A percentile compares a stretch with the other conserved stretches of the same genome.
These are phyloP conservation scores for Aureobasidium melanogenum DNA, from an alignment of 2,329 filamentous ascomycete species.

Conservation along the genomic window DNA sequence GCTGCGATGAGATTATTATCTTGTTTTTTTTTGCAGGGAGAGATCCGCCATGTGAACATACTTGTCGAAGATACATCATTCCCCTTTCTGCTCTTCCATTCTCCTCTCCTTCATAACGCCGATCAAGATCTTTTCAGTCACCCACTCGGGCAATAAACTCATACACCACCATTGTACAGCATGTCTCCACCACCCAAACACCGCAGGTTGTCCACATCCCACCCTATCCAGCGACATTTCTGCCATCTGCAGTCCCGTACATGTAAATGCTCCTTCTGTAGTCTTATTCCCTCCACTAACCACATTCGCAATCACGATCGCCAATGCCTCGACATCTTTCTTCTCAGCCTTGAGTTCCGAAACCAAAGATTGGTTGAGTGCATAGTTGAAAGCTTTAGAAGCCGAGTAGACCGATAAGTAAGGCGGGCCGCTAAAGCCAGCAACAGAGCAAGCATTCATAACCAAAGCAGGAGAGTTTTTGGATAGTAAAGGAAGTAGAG, in stretches of 20 bases:
- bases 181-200: slow-evolving; percentile 22
- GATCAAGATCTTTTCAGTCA: slow-evolving; percentile 10
- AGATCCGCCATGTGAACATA: too few relatives aligned
- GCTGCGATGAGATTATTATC: background rate
- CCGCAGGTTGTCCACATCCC: slow-evolving; percentile 17
- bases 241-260: slow-evolving; percentile 17
- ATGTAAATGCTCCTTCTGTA: slow-evolving; percentile 18
- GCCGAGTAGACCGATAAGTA: slow-evolving; percentile 38
- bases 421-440: slow-evolving; percentile 37
- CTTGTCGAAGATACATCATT: background rate
- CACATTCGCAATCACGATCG: slow-evolving; percentile 28
- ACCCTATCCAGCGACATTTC: slow-evolving; percentile 16
- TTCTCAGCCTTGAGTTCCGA: slow-evolving; percentile 35
- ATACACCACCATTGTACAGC: slow-evolving; percentile 18
- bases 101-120: slow-evolving; percentile 14
- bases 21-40: too few relatives aligned
- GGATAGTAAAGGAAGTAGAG: slow-evolving; percentile 37
- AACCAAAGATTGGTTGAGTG: slow-evolving; percentile 31
- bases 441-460: slow-evolving; percentile 42
- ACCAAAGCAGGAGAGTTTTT: slow-evolving; percentile 37
- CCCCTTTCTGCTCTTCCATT: slow-evolving; percentile 3
- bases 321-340: slow-evolving; percentile 31
- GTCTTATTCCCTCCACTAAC: slow-evolving; percentile 21
- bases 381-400: slow-evolving; percentile 39
- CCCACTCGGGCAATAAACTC: slow-evolving; percentile 15